A percentile compares a stretch with the other conserved stretches of the same genome.
phyloP scores from a whole-genome alignment of 1,284 basidiomycete genomes.

The Cryptococcus jaspeensis region DNA sequence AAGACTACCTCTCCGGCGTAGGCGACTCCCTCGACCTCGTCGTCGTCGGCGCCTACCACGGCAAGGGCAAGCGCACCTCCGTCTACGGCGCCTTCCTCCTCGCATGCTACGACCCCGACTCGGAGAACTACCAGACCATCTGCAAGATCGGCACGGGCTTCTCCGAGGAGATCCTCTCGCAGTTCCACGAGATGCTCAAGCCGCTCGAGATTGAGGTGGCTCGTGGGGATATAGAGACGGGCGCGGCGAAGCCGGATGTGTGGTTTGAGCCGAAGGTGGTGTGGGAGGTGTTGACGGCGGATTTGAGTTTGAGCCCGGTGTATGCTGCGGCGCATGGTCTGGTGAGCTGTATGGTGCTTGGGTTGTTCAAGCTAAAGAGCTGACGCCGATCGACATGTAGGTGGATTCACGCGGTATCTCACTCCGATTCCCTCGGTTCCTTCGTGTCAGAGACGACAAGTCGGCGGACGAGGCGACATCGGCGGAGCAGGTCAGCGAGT shows the following conservation, averaged over 20 bases:
- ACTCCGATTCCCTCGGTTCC: conserved; percentile 91
- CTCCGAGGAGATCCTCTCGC: conserved; percentile 81
- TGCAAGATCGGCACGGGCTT: conserved; percentile 99
- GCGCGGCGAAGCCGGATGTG: conserved; percentile 86
- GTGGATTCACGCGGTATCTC: conserved; percentile 87
- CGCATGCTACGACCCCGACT: conserved; percentile 88
- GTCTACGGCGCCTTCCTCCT: conserved; percentile 94
- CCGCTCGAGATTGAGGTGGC: conserved; percentile 65
- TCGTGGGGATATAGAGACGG: conserved; percentile 76
- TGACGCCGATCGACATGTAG: conserved; percentile 51
- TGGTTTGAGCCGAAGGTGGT: conserved; percentile 95
- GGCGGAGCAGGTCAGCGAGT: conserved; percentile 90
- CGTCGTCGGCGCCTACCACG: conserved; percentile 94
- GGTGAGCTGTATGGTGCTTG: conserved; percentile 57
- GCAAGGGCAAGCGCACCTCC: conserved; percentile 95
- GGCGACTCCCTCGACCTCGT: conserved; percentile 97
- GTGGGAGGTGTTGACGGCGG: conserved; percentile 97
- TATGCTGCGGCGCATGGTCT: conserved; percentile 96
- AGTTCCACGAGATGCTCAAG: conserved; percentile 79
- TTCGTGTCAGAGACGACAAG: conserved; percentile 91
- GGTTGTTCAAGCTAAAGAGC: neutral
- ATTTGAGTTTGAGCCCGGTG: conserved; percentile 92
- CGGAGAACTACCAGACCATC: conserved; percentile 89
- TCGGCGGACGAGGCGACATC: conserved; percentile 84
- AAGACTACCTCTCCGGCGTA: conserved; percentile 94